These are phyloP conservation scores for Citrus trifoliata DNA, from an alignment of 345 rosid genomes.

Conservation along the genomic window DNA sequence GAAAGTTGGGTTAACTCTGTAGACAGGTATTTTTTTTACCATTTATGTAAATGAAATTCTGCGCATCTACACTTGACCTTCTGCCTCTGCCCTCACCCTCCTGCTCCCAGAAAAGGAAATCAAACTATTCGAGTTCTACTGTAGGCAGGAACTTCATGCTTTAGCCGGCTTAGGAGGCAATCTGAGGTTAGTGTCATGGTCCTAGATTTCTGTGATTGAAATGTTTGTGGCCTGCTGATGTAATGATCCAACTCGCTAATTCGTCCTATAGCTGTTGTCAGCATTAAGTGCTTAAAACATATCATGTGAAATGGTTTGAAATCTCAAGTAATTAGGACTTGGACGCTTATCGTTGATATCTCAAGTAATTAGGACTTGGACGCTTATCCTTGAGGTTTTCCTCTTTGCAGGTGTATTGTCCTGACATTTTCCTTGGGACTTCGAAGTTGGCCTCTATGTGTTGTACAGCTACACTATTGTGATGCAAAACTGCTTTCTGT, in stretches of 20 bases:
- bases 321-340: constrained; percentile 12
- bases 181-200: constrained; percentile 9
- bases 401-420: constrained; percentile 46
- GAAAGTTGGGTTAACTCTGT: background rate
- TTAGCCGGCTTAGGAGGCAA: background rate
- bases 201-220: constrained; percentile 10
- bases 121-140: background rate
- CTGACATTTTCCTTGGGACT: constrained; percentile 18
- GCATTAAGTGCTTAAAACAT: background rate
- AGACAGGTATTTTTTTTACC: background rate
- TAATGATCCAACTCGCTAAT: background rate
- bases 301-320: background rate
- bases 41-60: background rate
- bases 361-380: constrained; percentile 11
- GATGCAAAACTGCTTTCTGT: constrained; percentile 60
- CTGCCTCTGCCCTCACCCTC: background rate
- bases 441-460: constrained; percentile 52
- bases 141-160: background rate
- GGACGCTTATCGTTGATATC: constrained; percentile 7
- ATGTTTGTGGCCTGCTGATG: background rate
- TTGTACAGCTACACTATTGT: constrained; percentile 45
- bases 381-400: constrained; percentile 15
- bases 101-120: background rate
- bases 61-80: background rate
- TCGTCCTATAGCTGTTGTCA: background rate